Percentiles rank a stretch among this genome's conserved stretches.
Conservation (phyloP, 345 rosid species). For the Acer negundo region DNA sequence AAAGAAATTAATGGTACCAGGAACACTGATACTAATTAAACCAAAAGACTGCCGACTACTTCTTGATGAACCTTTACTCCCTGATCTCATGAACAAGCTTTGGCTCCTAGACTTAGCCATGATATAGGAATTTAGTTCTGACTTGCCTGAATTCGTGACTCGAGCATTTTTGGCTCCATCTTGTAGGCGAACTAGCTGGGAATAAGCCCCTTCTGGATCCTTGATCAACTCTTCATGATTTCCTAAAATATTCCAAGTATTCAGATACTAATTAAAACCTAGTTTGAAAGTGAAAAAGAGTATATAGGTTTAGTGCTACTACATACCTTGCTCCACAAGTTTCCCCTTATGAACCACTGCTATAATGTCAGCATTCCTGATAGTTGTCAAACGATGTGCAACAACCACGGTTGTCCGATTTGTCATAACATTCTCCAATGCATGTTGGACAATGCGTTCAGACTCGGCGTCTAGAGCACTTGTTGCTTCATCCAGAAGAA, state of each 20-base stretch:
- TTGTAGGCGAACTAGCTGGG: slow-evolving; percentile 77
- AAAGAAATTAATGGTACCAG: slow-evolving; percentile 26
- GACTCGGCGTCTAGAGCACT: slow-evolving; percentile 86
- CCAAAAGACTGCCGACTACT: slow-evolving; percentile 42
- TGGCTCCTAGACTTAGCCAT: slow-evolving; percentile 32
- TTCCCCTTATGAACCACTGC: slow-evolving; percentile 79
- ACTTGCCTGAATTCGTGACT: slow-evolving; percentile 10
- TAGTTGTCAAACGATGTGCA: slow-evolving; percentile 82
- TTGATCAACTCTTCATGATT: slow-evolving; percentile 61
- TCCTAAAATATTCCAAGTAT: slow-evolving; percentile 28
- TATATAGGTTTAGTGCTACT: background rate
- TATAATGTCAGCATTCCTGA: slow-evolving; percentile 67
- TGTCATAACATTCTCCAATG: slow-evolving; percentile 64
- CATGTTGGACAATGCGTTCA: slow-evolving; percentile 77
- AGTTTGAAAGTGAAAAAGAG: background rate
- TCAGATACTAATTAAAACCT: background rate
- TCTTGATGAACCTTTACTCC: slow-evolving; percentile 45
- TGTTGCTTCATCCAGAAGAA: slow-evolving; percentile 89
- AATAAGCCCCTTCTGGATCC: slow-evolving; percentile 71
- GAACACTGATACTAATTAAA: slow-evolving; percentile 29
- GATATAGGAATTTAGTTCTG: background rate
- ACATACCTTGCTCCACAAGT: slow-evolving; percentile 75
- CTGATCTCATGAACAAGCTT: slow-evolving; percentile 32
- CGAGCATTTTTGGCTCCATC: slow-evolving; percentile 45
- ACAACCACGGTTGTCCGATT: slow-evolving; percentile 80